Percentiles rank a stretch among this genome's conserved stretches.
These are phyloP conservation scores for Geosmithia flava DNA, from an alignment of 2,329 filamentous ascomycete species.

Conservation along the genomic window DNA sequence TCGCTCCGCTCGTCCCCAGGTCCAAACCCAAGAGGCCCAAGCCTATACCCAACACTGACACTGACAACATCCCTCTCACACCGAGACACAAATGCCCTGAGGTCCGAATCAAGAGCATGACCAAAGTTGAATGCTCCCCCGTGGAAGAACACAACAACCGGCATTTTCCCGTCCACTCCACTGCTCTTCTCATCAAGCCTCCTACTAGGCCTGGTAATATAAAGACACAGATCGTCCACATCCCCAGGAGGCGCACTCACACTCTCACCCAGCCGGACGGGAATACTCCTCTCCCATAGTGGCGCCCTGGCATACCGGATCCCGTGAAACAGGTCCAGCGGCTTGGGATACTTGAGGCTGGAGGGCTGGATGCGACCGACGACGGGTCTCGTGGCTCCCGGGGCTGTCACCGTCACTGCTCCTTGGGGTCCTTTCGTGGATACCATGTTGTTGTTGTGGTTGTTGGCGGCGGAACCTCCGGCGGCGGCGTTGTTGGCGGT, in stretches of 20 bases:
- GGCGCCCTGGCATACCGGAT: slow-evolving; percentile 32
- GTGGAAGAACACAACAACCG: slow-evolving; percentile 49
- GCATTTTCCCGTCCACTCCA: slow-evolving; percentile 9
- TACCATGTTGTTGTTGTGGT: too few relatives aligned
- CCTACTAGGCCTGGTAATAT: slow-evolving; percentile 30
- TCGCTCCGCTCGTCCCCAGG: slow-evolving; percentile 25
- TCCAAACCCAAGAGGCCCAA: slow-evolving; percentile 54
- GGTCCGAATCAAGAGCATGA: slow-evolving; percentile 40
- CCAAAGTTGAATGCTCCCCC: slow-evolving; percentile 51
- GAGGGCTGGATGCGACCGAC: slow-evolving; percentile 9
- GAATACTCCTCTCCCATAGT: not conserved
- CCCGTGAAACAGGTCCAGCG: slow-evolving; percentile 34
- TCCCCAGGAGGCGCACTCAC: not conserved
- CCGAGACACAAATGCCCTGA: slow-evolving; percentile 49
- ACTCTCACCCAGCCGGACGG: not conserved
- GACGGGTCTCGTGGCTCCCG: too few relatives aligned
- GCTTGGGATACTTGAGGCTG: slow-evolving; percentile 18
- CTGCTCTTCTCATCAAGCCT: not conserved
- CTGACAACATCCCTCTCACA: slow-evolving; percentile 37
- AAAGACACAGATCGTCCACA: slow-evolving; percentile 13
- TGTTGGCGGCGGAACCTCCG: too few relatives aligned
- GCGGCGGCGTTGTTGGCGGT: too few relatives aligned
- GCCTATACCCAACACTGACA: slow-evolving; percentile 50
- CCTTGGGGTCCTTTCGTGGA: not conserved
- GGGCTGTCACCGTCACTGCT: not conserved